A percentile compares a stretch with the other conserved stretches of the same genome.
phyloP scores from a whole-genome alignment of 345 rosid genomes.

The Turritis glabra region DNA sequence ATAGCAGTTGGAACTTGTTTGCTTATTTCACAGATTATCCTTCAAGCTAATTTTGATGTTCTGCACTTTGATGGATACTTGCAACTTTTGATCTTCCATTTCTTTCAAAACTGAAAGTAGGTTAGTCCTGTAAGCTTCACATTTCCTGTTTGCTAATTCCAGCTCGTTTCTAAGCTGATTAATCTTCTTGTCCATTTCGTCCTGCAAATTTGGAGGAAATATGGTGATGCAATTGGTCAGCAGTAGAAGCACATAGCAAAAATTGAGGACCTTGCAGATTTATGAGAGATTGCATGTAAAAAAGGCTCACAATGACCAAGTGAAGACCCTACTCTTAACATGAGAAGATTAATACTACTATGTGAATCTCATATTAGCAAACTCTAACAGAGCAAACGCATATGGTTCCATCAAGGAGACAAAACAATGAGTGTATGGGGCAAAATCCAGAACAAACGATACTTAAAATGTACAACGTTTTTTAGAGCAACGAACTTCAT shows the following conservation, averaged over 20 bases:
- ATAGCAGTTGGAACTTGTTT: conserved; percentile 35
- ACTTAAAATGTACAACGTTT: background rate
- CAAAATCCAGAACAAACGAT: conserved; percentile 3
- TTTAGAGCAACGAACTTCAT: background rate
- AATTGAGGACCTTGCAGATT: conserved; percentile 1
- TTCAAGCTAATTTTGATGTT: conserved; percentile 46
- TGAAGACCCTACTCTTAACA: background rate
- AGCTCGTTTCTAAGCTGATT: conserved; percentile 44
- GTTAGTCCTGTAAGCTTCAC: conserved; percentile 55
- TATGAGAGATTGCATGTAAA: background rate
- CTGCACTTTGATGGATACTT: conserved; percentile 47
- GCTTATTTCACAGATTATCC: conserved; percentile 40
- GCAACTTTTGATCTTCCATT: conserved; percentile 55
- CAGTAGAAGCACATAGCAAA: conserved; percentile 5
- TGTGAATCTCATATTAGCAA: background rate
- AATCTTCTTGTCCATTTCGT: conserved; percentile 52
- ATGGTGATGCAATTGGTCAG: conserved; percentile 10
- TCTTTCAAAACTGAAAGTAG: conserved; percentile 55
- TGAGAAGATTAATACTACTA: background rate
- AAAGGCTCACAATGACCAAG: background rate
- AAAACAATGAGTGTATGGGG: background rate
- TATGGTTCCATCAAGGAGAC: background rate
- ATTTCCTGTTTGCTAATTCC: conserved; percentile 46
- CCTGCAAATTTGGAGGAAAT: conserved; percentile 39
- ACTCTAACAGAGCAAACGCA: background rate